Percentiles rank a stretch among this genome's conserved stretches.
These are phyloP conservation scores for Suhomyces bokatorum DNA, from an alignment of 1,139 yeast genomes.

Conservation along the genomic window DNA sequence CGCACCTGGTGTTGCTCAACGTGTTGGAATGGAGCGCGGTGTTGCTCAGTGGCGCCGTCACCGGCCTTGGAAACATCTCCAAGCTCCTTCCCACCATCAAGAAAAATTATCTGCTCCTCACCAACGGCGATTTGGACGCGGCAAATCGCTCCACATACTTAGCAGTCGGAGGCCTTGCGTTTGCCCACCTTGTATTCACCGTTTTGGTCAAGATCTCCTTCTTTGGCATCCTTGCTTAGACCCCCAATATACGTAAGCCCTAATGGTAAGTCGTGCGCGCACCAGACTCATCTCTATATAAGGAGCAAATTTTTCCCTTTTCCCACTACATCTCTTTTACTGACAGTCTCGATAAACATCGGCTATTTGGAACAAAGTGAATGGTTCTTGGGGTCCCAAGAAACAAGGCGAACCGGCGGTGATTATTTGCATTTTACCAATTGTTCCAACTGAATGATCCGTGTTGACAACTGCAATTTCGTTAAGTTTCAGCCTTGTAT, in stretches of 20 bases:
- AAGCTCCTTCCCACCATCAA: slow-evolving; percentile 46
- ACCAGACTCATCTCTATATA: slow-evolving; percentile 4
- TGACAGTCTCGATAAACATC: slow-evolving; percentile 6
- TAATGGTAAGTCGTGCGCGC: slow-evolving; percentile 9
- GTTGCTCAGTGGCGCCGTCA: slow-evolving; percentile 43
- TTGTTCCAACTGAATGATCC: slow-evolving; percentile 78
- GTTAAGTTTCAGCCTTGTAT: slow-evolving; percentile 89
- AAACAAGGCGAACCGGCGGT: slow-evolving; percentile 34
- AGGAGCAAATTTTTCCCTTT: slow-evolving; percentile 9
- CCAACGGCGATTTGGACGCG: slow-evolving; percentile 26
- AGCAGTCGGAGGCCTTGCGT: slow-evolving; percentile 30
- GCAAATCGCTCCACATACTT: slow-evolving; percentile 23
- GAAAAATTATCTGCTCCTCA: slow-evolving; percentile 33
- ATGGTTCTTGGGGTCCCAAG: slow-evolving; percentile 5
- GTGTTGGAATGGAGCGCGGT: slow-evolving; percentile 51
- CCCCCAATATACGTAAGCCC: slow-evolving; percentile 4
- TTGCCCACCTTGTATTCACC: slow-evolving; percentile 46
- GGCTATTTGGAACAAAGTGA: slow-evolving; percentile 13
- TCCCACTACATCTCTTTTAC: not conserved
- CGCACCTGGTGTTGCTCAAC: slow-evolving; percentile 36
- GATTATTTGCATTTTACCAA: slow-evolving; percentile 76
- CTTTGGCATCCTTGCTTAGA: slow-evolving; percentile 38
- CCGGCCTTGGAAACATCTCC: slow-evolving; percentile 48
- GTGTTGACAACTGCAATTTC: slow-evolving; percentile 74
- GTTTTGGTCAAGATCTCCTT: slow-evolving; percentile 50